Evolutionary conservation across 1,139 yeast genomes (phyloP).

Genomic region (Pneumocystis carinii): DNA sequence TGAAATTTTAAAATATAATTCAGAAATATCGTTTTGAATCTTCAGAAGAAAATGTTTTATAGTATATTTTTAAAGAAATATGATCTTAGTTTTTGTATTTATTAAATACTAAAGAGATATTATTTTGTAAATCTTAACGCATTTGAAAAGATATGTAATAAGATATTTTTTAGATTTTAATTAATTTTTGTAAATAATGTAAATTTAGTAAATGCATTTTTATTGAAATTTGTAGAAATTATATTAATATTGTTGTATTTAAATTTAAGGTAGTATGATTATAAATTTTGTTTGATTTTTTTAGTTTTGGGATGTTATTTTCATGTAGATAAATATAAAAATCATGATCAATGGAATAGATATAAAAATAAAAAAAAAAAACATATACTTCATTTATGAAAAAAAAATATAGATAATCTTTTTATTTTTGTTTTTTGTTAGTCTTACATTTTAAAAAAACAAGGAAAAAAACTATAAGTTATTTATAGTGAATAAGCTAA

Average conservation of each 20-base stretch:
- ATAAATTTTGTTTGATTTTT: neutral
- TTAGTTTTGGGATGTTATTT: constrained; percentile 5
- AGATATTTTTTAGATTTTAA: neutral
- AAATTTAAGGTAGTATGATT: constrained; percentile 2
- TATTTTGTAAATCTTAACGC: neutral
- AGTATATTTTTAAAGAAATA: neutral
- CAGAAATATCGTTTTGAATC: neutral
- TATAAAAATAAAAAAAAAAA: constrained; percentile 1
- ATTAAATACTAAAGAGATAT: neutral
- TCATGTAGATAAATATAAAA: constrained; percentile 2
- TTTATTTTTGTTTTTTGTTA: neutral
- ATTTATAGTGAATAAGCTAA: constrained; percentile 6
- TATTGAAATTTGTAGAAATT: constrained; percentile 5
- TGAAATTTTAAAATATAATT: neutral
- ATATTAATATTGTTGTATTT: neutral
- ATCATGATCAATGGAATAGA: constrained; percentile 8
- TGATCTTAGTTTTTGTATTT: neutral
- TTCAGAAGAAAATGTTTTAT: neutral
- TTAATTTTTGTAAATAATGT: neutral
- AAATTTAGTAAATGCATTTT: constrained; percentile 1
- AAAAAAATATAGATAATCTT: constrained; percentile 4
- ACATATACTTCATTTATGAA: constrained; percentile 5
- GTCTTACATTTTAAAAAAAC: neutral
- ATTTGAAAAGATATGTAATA: neutral
- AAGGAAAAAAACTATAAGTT: constrained; percentile 3